phyloP scores from a whole-genome alignment of 164 flowering plant species.

The Sextonia rubra region DNA sequence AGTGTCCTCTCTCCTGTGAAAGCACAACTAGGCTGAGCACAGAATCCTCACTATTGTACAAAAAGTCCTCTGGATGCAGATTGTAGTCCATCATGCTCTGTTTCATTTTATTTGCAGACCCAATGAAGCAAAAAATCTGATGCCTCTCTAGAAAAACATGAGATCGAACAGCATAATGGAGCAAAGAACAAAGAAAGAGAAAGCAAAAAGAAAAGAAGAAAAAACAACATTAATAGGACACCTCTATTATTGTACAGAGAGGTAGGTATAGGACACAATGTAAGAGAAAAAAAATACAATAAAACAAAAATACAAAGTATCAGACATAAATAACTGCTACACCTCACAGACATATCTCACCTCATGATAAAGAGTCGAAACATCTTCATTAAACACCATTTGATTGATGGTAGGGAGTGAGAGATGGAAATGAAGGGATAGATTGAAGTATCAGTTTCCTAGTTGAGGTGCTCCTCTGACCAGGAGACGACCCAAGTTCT shows the following conservation, averaged over 20 bases:
- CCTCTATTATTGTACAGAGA: conserved; percentile 14
- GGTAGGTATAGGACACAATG: conserved; percentile 13
- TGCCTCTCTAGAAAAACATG: neutral
- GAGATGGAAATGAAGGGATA: conserved; percentile 85
- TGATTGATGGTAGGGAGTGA: conserved; percentile 25
- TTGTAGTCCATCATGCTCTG: neutral
- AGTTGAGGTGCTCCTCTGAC: conserved; percentile 36
- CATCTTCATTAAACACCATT: conserved; percentile 5
- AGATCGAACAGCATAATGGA: neutral
- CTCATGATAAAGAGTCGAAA: conserved; percentile 4
- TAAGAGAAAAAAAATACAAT: conserved; percentile 6
- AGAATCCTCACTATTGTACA: neutral
- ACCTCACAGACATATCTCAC: conserved; percentile 18
- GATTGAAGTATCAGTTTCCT: conserved; percentile 78
- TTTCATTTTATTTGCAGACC: neutral
- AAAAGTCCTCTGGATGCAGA: neutral
- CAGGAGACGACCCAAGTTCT: conserved; percentile 37
- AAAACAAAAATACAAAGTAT: conserved; percentile 23
- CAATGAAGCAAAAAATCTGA: neutral
- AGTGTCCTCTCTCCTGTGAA: too few relatives aligned
- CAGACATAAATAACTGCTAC: conserved; percentile 5
- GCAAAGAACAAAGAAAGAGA: neutral
- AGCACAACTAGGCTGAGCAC: neutral
- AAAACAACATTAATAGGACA: neutral
- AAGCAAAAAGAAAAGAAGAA: neutral